These are phyloP conservation scores for Canavalia gladiata DNA, from an alignment of 306 rosid genomes.

Conservation along the genomic window DNA sequence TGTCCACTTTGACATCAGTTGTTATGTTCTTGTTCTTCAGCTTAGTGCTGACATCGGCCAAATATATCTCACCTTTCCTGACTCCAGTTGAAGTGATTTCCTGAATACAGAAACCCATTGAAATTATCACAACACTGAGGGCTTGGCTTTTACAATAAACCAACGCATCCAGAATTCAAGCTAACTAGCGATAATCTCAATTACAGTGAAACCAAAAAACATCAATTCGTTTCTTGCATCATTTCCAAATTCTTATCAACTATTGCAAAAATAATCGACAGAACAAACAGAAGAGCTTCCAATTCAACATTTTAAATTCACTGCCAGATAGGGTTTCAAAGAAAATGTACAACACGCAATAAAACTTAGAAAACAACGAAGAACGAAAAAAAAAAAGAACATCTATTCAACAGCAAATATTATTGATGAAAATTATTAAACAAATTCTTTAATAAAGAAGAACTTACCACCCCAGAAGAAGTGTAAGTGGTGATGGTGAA, in stretches of 20 bases:
- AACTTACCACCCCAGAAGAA: slow-evolving; percentile 75
- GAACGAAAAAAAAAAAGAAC: background rate
- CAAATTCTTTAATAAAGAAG: background rate
- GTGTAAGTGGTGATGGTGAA: slow-evolving; percentile 85
- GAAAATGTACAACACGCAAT: background rate
- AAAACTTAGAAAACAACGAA: background rate
- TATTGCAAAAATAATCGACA: background rate
- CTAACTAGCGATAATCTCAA: background rate
- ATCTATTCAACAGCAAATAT: background rate
- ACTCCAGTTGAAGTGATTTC: slow-evolving; percentile 85
- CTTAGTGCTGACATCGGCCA: slow-evolving; percentile 85
- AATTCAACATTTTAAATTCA: background rate
- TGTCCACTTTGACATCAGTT: slow-evolving; percentile 89
- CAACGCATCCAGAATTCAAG: slow-evolving; percentile 7
- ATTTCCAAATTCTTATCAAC: background rate
- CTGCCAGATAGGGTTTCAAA: background rate
- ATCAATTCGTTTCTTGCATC: slow-evolving; percentile 1
- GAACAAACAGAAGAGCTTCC: slow-evolving; percentile 11
- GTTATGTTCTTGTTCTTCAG: slow-evolving; percentile 95
- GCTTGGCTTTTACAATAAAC: background rate
- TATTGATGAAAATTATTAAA: background rate
- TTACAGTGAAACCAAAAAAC: background rate
- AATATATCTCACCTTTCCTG: slow-evolving; percentile 76
- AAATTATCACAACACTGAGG: slow-evolving; percentile 12
- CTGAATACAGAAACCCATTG: slow-evolving; percentile 51